Conservation (phyloP, 352 stramenopile species). For the Globisporangium lucens region DNA sequence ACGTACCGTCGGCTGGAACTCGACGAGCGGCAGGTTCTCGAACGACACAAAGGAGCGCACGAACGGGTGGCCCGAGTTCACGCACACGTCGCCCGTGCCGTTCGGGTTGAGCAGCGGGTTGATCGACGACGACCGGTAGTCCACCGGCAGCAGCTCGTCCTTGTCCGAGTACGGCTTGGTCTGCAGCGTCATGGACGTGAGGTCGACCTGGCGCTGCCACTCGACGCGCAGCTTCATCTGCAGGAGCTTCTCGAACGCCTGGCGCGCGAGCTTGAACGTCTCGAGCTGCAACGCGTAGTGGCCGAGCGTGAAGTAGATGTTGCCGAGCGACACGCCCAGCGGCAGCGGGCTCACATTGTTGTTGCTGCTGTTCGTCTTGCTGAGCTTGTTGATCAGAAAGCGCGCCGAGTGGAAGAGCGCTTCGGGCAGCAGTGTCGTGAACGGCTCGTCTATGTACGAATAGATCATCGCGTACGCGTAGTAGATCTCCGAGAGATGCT, state of each 20-base stretch:
- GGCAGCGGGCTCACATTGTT: conserved; percentile 34
- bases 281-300: conserved; percentile 90
- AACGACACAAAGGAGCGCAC: conserved; percentile 94
- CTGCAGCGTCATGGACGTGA: conserved; percentile 92
- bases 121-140: conserved; percentile 91
- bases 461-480: conserved; percentile 93
- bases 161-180: conserved; percentile 92
- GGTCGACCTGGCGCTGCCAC: conserved; percentile 88
- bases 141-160: conserved; percentile 92
- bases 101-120: conserved; percentile 93
- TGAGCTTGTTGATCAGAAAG: conserved; percentile 92
- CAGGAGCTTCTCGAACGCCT: conserved; percentile 92
- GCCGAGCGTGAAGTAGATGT: conserved; percentile 93
- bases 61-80: conserved; percentile 94
- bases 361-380: conserved; percentile 17
- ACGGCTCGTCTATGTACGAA: conserved; percentile 93
- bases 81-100: conserved; percentile 86
- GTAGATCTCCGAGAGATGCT: conserved; percentile 89
- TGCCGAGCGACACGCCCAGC: conserved; percentile 85
- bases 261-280: conserved; percentile 91
- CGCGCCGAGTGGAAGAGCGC: conserved; percentile 90
- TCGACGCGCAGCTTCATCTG: conserved; percentile 83
- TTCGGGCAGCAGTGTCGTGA: conserved; percentile 90
- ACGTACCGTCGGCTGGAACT: conserved; percentile 86
- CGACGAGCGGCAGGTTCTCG: conserved; percentile 93